Percentiles rank a stretch among this genome's conserved stretches.
Evolutionary conservation across 371 early-diverging fungal species (phyloP).

Genomic region (Saksenaea vasiformis): DNA sequence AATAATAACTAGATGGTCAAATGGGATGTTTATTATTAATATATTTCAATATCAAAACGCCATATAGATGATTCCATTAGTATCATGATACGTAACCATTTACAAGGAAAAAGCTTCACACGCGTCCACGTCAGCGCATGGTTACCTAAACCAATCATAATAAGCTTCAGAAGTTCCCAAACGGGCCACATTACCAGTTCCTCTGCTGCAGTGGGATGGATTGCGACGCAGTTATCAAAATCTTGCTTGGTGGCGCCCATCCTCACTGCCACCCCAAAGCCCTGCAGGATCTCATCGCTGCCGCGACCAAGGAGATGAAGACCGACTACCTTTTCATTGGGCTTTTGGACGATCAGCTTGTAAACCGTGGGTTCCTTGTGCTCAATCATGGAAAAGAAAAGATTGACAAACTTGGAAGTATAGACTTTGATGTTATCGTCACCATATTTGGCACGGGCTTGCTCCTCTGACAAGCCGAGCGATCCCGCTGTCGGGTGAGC

Average conservation of each 20-base stretch:
- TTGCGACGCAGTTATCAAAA: constrained; percentile 95
- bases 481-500: constrained; percentile 94
- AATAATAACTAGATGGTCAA: no score
- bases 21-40: no score
- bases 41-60: no score
- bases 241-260: constrained; percentile 97
- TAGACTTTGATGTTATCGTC: constrained; percentile 84
- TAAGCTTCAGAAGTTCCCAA: not conserved
- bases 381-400: constrained; percentile 88
- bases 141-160: not conserved
- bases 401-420: constrained; percentile 84
- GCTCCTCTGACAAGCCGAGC: constrained; percentile 86
- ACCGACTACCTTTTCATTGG: constrained; percentile 95
- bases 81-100: no score
- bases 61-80: no score
- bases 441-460: constrained; percentile 79
- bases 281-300: constrained; percentile 95
- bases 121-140: not conserved
- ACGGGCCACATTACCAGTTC: constrained; percentile 61
- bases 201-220: constrained; percentile 98
- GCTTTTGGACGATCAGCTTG: constrained; percentile 85
- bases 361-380: constrained; percentile 89
- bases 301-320: constrained; percentile 93
- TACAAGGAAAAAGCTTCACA: no score
- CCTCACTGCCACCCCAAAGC: constrained; percentile 84